Evolutionary conservation across 2,329 filamentous ascomycete species (phyloP).

Genomic region (Aspergillus ochraceus): DNA sequence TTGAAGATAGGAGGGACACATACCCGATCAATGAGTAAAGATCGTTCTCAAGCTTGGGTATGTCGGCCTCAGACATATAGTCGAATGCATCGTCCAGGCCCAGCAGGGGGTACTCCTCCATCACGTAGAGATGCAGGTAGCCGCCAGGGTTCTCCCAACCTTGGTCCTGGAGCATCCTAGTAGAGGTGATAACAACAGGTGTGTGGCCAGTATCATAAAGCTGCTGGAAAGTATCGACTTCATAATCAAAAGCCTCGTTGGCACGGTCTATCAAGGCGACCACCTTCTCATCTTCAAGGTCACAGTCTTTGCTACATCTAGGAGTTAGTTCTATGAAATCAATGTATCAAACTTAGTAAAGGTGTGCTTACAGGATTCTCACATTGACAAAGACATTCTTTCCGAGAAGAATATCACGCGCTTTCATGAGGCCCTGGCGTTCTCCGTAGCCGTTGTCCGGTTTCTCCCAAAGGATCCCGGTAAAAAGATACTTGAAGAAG

Average conservation of each 20-base stretch:
- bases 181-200: neutral
- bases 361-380: neutral
- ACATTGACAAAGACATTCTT: neutral
- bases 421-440: neutral
- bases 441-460: neutral
- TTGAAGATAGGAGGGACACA: neutral
- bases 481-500: neutral
- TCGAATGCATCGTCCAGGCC: neutral
- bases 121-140: neutral
- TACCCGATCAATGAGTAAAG: neutral
- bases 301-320: neutral
- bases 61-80: neutral
- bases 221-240: neutral
- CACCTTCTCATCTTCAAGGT: neutral
- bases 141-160: neutral
- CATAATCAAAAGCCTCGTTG: neutral
- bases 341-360: neutral
- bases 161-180: neutral
- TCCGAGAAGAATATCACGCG: neutral
- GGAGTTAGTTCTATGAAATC: neutral
- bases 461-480: neutral
- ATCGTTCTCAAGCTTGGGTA: neutral
- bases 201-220: neutral
- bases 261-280: neutral
- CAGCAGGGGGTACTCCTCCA: neutral